Evolutionary conservation across 805 yeast species (phyloP).

Genomic region (Gaillardinia entomophila): DNA sequence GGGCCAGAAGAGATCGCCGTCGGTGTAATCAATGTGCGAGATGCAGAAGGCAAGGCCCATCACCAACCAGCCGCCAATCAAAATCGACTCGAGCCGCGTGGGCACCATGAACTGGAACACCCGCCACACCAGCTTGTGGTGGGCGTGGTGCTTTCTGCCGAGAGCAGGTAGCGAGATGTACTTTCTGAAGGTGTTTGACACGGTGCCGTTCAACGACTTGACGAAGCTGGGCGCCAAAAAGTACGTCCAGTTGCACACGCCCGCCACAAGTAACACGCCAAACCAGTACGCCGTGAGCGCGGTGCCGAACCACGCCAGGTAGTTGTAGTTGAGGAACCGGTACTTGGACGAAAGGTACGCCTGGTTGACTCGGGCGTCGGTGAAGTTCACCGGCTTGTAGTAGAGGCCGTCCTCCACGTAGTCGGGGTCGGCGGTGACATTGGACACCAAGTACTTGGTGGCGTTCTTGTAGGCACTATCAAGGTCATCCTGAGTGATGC

Average conservation of each 20-base stretch:
- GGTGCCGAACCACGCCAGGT: neutral
- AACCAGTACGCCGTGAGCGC: neutral
- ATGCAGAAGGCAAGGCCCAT: too few relatives aligned
- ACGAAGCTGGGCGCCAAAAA: neutral
- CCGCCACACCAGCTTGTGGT: neutral
- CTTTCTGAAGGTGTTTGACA: neutral
- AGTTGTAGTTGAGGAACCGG: neutral
- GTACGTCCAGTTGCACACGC: neutral
- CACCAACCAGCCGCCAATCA: conserved; percentile 2
- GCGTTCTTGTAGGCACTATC: conserved; percentile 9
- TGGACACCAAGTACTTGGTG: conserved; percentile 9
- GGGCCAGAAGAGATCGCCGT: neutral
- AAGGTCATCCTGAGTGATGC: conserved; percentile 9
- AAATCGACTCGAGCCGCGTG: conserved; percentile 1
- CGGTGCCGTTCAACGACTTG: neutral
- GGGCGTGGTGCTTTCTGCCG: neutral
- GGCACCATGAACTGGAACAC: neutral
- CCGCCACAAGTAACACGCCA: neutral
- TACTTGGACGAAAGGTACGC: too few relatives aligned
- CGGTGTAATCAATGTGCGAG: conserved; percentile 1
- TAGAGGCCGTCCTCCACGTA: too few relatives aligned
- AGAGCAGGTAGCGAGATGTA: neutral
- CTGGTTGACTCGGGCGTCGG: too few relatives aligned
- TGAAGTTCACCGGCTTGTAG: too few relatives aligned
- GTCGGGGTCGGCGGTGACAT: conserved; percentile 9